Evolutionary conservation across 2,329 filamentous ascomycete genomes (phyloP).

Genomic region (Paraphaeosphaeria minitans): DNA sequence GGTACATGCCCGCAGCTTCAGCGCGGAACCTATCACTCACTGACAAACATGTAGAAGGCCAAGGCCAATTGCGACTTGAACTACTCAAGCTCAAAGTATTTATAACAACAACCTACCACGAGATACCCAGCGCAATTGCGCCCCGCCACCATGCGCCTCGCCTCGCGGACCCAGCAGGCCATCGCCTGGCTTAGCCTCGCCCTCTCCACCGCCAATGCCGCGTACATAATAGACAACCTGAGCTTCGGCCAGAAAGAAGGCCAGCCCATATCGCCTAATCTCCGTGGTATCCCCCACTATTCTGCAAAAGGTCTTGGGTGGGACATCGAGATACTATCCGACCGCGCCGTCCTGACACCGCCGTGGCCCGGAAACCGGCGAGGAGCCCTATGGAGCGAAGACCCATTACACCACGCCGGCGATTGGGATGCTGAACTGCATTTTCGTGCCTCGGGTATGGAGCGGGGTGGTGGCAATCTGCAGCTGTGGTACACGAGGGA

Average conservation of each 20-base stretch:
- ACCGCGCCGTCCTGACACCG: conserved; percentile 90
- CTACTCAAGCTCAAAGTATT: not conserved
- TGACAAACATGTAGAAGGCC: conserved; percentile 1
- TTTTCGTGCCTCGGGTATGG: conserved; percentile 85
- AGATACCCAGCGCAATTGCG: conserved; percentile 11
- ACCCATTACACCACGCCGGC: conserved; percentile 60
- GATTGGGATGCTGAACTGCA: conserved; percentile 84
- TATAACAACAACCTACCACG: not conserved
- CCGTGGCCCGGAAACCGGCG: conserved; percentile 84
- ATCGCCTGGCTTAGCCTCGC: conserved; percentile 50
- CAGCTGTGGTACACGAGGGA: conserved; percentile 89
- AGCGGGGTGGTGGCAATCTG: conserved; percentile 84
- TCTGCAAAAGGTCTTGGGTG: conserved; percentile 60
- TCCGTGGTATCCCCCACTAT: conserved; percentile 62
- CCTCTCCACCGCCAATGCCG: conserved; percentile 61
- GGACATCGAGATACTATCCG: conserved; percentile 71
- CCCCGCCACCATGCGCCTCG: conserved; percentile 39
- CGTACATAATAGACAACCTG: conserved; percentile 72
- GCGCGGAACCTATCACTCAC: not conserved
- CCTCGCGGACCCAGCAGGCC: conserved; percentile 47
- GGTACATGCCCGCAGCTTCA: conserved; percentile 16
- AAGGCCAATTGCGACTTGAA: not conserved
- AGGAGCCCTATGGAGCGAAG: conserved; percentile 80
- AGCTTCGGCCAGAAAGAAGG: conserved; percentile 74
- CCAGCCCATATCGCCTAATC: conserved; percentile 69